These are phyloP conservation scores for Phytophthora gonapodyides DNA, from an alignment of 352 stramenopile species.

Conservation along the genomic window DNA sequence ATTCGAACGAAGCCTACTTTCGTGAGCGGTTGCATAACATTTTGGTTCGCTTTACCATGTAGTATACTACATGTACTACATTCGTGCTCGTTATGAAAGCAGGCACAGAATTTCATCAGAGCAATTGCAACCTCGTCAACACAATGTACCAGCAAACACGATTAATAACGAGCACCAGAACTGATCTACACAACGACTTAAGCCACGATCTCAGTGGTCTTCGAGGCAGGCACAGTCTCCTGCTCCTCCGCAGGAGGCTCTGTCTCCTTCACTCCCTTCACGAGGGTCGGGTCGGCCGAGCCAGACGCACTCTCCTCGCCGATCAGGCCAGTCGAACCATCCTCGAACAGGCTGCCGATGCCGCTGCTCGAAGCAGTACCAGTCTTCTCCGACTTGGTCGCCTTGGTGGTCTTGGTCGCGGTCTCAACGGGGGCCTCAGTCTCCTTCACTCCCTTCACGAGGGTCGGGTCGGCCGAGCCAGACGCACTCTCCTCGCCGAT, in stretches of 20 bases:
- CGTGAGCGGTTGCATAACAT: too few species aligned
- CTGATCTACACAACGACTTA: slow-evolving; percentile 8
- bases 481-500: not conserved
- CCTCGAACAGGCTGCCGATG: slow-evolving; percentile 13
- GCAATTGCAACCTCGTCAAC: too few species aligned
- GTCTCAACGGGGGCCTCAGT: not conserved
- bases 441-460: slow-evolving; percentile 1
- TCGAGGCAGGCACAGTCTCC: slow-evolving; percentile 3
- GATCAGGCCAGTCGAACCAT: slow-evolving; percentile 2
- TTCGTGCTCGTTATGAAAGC: too few species aligned
- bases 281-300: slow-evolving; percentile 16
- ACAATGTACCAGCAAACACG: slow-evolving; percentile 4
- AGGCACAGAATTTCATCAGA: too few species aligned
- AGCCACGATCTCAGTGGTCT: slow-evolving; percentile 7
- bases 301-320: slow-evolving; percentile 2
- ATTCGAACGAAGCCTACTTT: too few species aligned
- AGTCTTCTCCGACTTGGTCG: slow-evolving; percentile 13
- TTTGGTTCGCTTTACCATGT: too few species aligned
- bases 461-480: not conserved
- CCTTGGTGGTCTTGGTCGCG: slow-evolving; percentile 3
- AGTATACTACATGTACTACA: too few species aligned
- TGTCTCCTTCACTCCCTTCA: slow-evolving; percentile 15
- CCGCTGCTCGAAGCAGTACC: not conserved
- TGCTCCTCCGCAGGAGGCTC: not conserved
- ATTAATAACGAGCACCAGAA: slow-evolving; percentile 7